Evolutionary conservation across 129 eudicot species (phyloP), one percentile per base, ranked within the genome.

Genomic region (Mikania micrantha): DNA sequence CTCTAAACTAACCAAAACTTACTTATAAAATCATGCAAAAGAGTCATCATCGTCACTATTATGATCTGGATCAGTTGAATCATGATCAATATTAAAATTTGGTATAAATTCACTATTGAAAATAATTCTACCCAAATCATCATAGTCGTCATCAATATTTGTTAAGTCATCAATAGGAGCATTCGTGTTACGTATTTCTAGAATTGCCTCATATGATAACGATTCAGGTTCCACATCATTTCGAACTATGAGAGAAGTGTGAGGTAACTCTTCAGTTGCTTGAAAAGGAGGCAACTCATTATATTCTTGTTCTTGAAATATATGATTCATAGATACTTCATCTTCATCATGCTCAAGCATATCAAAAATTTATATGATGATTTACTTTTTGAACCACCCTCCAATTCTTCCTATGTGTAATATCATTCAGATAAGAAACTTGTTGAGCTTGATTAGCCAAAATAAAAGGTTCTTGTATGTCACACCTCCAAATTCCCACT

Each of bases 281-380:
- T 60, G 44, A 60, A 34, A 34, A 34, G 42, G 66, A 32, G 66
- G 66, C n/a, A 60, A 60, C 66, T 60, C 66, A 60, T 27, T 60
- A 32, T 44, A 60, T 34, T 60, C 44, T 6, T 60, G 44, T 7
- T 32, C 44, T 34, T 60, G 44, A 60, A 31, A 60, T 60, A 60
- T 16, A 31, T 60, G 44, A 31, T 60, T 31, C 44, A 19, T 60
- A 8, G 42, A 60, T 60, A 32, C 15, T 60, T 60, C 44, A 12
- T n/a, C n/a, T n/a, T 17, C 57, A 49, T 49, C 57, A 49, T 49
- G 57, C 57, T 49, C 57, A 19, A 17, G 25, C 20, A 19, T 49
- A 49, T 49, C 57, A 49, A 17, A 49, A 19, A 49, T 49, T 27
- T 49, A n/a, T 19, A 2, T 11, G 57, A 49, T 49, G 57, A 11